Evolutionary conservation across 2,329 filamentous ascomycete species (phyloP).

Genomic region (Pseudocercospora fijiensis): DNA sequence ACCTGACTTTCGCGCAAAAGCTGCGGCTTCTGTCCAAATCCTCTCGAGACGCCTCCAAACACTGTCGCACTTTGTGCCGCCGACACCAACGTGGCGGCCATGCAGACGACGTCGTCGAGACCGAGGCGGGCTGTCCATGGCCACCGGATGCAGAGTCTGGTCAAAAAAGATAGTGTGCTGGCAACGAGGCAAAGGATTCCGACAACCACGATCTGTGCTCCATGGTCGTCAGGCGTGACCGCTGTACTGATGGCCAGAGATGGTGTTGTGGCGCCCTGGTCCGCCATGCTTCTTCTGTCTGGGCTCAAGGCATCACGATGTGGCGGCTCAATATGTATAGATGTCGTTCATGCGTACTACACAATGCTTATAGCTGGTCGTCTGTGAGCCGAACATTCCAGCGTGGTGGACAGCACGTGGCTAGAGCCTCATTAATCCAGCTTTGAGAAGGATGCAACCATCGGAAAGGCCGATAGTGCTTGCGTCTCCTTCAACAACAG

Average conservation of each 20-base stretch:
- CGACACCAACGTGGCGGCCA: constrained; percentile 8
- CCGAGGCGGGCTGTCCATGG: constrained; percentile 7
- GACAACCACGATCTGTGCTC: constrained; percentile 17
- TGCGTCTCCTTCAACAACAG: neutral
- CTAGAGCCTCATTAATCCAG: neutral
- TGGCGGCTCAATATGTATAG: no score
- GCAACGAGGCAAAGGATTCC: constrained; percentile 22
- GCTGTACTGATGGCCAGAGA: constrained; percentile 19
- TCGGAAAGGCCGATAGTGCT: neutral
- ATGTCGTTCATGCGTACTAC: neutral
- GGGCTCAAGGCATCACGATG: no score
- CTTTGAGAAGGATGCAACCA: neutral
- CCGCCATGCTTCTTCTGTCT: constrained; percentile 1
- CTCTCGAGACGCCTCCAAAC: constrained; percentile 8
- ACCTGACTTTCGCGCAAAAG: neutral
- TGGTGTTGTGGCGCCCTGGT: constrained; percentile 9
- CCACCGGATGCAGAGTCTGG: constrained; percentile 10
- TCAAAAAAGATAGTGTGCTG: constrained; percentile 7
- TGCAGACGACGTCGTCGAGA: constrained; percentile 12
- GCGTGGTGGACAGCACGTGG: neutral
- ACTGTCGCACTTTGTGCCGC: constrained; percentile 3
- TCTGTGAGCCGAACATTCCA: neutral
- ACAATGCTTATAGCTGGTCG: neutral
- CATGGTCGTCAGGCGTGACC: constrained; percentile 18
- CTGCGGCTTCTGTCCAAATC: constrained; percentile 3